Percentiles rank a stretch among this genome's conserved stretches.
Conservation (phyloP, 345 rosid genomes). For the Acer saccharum region DNA sequence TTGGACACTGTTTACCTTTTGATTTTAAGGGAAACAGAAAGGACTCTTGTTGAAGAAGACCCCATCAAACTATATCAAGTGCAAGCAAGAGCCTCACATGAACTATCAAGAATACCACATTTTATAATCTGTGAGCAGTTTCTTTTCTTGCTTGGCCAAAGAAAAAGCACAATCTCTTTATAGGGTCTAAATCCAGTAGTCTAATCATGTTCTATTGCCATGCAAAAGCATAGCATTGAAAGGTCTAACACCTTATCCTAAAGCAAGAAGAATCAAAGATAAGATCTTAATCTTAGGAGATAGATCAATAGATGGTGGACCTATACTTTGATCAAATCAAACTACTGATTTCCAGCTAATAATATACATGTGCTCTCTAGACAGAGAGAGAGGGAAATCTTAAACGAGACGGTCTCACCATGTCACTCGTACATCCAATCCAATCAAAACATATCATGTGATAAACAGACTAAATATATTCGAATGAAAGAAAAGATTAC, state of each 20-base stretch:
- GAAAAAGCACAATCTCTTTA: slow-evolving; percentile 7
- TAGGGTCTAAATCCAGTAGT: slow-evolving; percentile 26
- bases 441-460: no score
- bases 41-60: slow-evolving; percentile 17
- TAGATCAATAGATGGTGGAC: slow-evolving; percentile 29
- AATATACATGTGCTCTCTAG: not conserved
- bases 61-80: slow-evolving; percentile 12
- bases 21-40: not conserved
- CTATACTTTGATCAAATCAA: slow-evolving; percentile 9
- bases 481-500: no score
- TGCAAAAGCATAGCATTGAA: slow-evolving; percentile 43
- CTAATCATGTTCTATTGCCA: slow-evolving; percentile 48
- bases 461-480: no score
- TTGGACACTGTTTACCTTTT: not conserved
- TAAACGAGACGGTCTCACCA: no score
- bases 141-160: slow-evolving; percentile 4
- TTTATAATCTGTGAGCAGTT: not conserved
- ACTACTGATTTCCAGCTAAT: slow-evolving; percentile 26
- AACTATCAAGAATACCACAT: not conserved
- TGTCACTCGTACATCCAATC: no score
- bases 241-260: slow-evolving; percentile 46
- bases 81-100: slow-evolving; percentile 6
- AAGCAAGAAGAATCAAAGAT: slow-evolving; percentile 30
- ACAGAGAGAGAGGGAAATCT: no score
- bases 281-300: slow-evolving; percentile 29